Percentiles rank a stretch among this genome's conserved stretches.
Evolutionary conservation across 2,329 filamentous ascomycete species (phyloP).

Genomic region (Thelonectria discophora): DNA sequence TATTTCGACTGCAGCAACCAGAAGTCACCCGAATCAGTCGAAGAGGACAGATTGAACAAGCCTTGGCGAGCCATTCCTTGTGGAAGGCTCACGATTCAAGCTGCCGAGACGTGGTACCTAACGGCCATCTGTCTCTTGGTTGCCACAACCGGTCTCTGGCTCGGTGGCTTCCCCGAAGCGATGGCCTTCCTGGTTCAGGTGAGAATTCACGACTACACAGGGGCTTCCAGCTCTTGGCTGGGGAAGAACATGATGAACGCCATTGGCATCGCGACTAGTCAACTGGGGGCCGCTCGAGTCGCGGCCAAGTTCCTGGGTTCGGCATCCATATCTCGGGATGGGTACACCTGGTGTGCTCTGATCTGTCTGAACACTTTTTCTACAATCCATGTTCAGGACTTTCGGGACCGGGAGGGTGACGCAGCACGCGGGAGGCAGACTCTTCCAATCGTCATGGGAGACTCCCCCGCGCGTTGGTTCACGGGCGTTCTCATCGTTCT

Average conservation of each 20-base stretch:
- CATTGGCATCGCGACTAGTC: neutral
- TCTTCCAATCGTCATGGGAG: neutral
- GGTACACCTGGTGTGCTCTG: neutral
- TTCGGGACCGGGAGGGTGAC: neutral
- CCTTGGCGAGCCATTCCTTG: constrained; percentile 7
- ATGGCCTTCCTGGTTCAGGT: neutral
- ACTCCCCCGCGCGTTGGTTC: neutral
- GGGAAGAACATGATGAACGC: constrained; percentile 1
- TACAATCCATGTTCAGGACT: constrained; percentile 3
- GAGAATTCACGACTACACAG: neutral
- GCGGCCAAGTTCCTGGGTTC: neutral
- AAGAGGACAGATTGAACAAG: constrained; percentile 7
- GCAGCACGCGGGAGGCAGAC: constrained; percentile 1
- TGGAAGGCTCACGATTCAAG: neutral
- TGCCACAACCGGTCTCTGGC: neutral
- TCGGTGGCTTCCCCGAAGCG: constrained; percentile 6
- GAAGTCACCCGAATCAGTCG: neutral
- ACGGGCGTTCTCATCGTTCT: neutral
- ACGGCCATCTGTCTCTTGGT: neutral
- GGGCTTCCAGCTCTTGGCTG: neutral
- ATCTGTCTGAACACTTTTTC: neutral
- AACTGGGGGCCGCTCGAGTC: neutral
- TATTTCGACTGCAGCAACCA: constrained; percentile 7
- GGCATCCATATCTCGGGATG: neutral
- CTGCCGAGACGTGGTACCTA: constrained; percentile 2